Conservation (phyloP, 805 yeast species). For the Hanseniaspora occidentalis region DNA sequence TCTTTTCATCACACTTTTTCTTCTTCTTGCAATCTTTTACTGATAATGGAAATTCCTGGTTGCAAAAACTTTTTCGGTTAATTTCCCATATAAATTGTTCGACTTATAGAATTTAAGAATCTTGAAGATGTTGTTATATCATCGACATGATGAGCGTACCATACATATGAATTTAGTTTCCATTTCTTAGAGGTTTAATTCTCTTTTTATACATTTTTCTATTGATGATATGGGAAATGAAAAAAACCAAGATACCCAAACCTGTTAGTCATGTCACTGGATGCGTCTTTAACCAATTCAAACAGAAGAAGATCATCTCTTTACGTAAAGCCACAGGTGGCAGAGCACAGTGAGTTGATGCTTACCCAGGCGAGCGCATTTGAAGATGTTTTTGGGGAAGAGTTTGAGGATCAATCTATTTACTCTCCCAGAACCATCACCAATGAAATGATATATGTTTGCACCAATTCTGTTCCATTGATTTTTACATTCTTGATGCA, state of each 20-base stretch:
- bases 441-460: conserved; percentile 3
- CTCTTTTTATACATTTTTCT: too few species aligned
- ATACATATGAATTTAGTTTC: too few species aligned
- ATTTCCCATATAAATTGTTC: too few species aligned
- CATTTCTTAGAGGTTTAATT: too few species aligned
- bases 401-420: background rate
- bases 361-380: background rate
- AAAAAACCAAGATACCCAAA: background rate
- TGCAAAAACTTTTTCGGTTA: too few species aligned
- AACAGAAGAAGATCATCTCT: background rate
- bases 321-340: background rate
- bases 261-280: background rate
- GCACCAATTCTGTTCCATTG: conserved; percentile 27
- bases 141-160: too few species aligned
- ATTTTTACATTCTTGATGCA: conserved; percentile 55
- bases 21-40: too few species aligned
- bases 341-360: background rate
- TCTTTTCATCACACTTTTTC: too few species aligned
- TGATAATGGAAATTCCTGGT: too few species aligned
- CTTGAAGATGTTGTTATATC: too few species aligned
- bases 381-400: background rate
- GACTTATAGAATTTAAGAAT: too few species aligned
- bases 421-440: background rate
- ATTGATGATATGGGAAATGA: too few species aligned
- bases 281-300: background rate